Base-by-base conservation (phyloP, 108 stramenopile genomes). In the Fistulifera solaris region DNA sequence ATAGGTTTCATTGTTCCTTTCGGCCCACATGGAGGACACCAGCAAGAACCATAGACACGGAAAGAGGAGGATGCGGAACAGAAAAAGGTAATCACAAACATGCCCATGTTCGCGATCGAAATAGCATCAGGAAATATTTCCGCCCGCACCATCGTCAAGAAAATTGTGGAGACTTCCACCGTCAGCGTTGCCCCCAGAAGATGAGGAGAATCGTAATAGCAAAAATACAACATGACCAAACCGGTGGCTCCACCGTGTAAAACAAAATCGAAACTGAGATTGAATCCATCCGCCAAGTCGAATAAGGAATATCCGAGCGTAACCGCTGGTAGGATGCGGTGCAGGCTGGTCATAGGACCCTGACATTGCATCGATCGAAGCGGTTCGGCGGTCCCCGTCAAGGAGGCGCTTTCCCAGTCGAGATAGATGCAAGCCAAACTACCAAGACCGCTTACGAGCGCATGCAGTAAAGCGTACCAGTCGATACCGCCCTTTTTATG, bases 321-420 rank as follows among this genome's bases (percentile, higher is more conserved):
- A 48, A 78, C 66, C 0, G 81, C 77, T 10, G 81, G 77, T n/a
- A 76, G 41, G n/a, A 83, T 62, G 0, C 76, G 68, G 67, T 83
- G 81, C 31, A 83, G 47, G 15, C 61, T 70, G 0, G 81, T 83
- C 38, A 83, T 38, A 7, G 81, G 75, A 3, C 71, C 72, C 17
- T 62, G 15, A 44, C 81, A 83, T 16, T 61, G 46, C 5, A 67
- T 40, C 11, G 65, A 51, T 26, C 75, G 47, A 0, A 81, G 49
- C 15, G 79, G 79, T 45, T 76, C 79, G 13, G 72, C 40, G 0
- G 46, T 60, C 1, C 78, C 78, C 17, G 71, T 80, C 61, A 80
- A 26, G 22, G 56, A 62, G 13, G 69, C 57, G 21, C 65, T 66
- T 53, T 52, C 67, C 10, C 61, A 19, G 39, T 70, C 73, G 25